Conservation (phyloP, 2,329 filamentous ascomycete species). For the Mycocentrospora acerina region DNA sequence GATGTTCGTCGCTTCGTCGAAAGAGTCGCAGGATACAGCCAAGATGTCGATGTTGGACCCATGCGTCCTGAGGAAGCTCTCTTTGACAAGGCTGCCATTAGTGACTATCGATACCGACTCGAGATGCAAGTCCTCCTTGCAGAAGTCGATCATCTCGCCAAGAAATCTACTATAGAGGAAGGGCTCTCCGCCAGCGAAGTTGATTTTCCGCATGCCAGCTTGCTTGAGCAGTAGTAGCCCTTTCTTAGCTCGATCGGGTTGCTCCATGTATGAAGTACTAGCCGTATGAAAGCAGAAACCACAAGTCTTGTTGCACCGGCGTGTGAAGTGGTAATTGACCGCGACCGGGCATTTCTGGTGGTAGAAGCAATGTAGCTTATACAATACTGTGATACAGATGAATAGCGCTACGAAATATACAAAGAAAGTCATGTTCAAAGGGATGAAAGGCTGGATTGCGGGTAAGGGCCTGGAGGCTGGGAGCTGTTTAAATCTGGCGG, state of each 20-base stretch:
- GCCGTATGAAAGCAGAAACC: slow-evolving; percentile 61
- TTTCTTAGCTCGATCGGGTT: slow-evolving; percentile 45
- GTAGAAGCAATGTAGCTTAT: too few species aligned
- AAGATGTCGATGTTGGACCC: slow-evolving; percentile 55
- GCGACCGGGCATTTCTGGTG: too few species aligned
- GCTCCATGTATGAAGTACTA: slow-evolving; percentile 48
- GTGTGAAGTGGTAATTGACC: too few species aligned
- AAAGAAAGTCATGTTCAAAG: too few species aligned
- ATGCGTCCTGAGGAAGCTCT: slow-evolving; percentile 47
- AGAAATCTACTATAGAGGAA: slow-evolving; percentile 53
- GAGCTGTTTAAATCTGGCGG: too few species aligned
- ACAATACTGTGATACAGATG: too few species aligned
- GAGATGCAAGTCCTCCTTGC: slow-evolving; percentile 52
- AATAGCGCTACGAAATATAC: too few species aligned
- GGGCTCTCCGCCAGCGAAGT: slow-evolving; percentile 59
- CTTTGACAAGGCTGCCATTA: slow-evolving; percentile 53
- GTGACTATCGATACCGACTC: slow-evolving; percentile 58
- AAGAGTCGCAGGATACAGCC: slow-evolving; percentile 59
- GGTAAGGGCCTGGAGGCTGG: too few species aligned
- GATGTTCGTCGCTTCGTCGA: slow-evolving; percentile 53
- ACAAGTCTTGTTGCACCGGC: slow-evolving; percentile 54
- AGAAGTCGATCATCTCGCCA: slow-evolving; percentile 48
- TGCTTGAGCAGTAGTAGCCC: slow-evolving; percentile 50
- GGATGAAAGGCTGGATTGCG: too few species aligned
- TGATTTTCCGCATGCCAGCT: slow-evolving; percentile 58